Base-by-base conservation (phyloP, 164 flowering plant species). In the Berberis vulgaris region DNA sequence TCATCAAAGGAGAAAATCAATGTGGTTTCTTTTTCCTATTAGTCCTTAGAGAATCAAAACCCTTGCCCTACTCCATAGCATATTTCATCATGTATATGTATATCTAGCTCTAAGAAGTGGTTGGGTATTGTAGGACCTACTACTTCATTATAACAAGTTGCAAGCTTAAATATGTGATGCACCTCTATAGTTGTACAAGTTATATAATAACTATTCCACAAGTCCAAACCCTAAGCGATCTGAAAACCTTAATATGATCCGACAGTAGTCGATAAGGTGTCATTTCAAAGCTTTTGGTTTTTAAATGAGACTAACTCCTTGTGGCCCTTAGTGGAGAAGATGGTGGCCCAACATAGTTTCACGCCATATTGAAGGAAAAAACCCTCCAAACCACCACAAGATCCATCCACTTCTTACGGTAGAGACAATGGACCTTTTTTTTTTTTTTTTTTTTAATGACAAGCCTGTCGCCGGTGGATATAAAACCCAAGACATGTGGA, bases 281-380 rank as follows among this genome's bases (percentile, higher is more conserved):
- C 75, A 73, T 71, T 68, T 77, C 70, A 71, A 26, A 26, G 26
- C 26, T 26, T 26, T 58, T 61, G 61, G 49, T 47, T 61, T 61
- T 61, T 64, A 57, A 61, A 62, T 61, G 61, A 70, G 73, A 78
- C 73, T 74, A 72, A 76, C 66, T 63, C 63, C 77, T 73, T 66
- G 72, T 76, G 71, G 61, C 74, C 69, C 72, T 62, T 65, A 38
- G 71, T 62, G 61, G 63, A 73, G n/a, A 12, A 52, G 38, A 62
- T 52, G 40, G 13, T 49, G 54, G 64, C 55, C 64, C 64, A 62
- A 12, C 64, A 2, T 39, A 46, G 50, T 61, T 61, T 61, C 54
- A 61, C 38, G 40, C 43, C 53, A 9, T 10, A 52, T 12, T 13
- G 12, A 39, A 61, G 66, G 62, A 64, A 26, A 26, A 26, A 26